Conservation (phyloP, 345 rosid species). For the Sonneratia alba region DNA sequence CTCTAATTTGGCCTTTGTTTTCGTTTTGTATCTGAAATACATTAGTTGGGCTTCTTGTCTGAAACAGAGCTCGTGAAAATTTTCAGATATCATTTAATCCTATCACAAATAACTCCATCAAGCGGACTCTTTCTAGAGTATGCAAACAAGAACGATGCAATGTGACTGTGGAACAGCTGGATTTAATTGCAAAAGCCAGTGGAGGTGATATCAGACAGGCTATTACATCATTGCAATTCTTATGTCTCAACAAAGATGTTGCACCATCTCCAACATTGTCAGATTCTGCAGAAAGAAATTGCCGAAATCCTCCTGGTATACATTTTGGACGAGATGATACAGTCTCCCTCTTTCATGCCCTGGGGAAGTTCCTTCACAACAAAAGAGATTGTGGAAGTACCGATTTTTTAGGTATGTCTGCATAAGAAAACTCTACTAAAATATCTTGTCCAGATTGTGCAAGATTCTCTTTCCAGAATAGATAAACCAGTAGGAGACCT, state of each 20-base stretch:
- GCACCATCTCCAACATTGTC: constrained; percentile 20
- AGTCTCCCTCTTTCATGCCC: constrained; percentile 79
- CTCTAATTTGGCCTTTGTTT: constrained; percentile 22
- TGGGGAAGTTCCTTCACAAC: constrained; percentile 94
- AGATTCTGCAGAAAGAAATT: constrained; percentile 15
- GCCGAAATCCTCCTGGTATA: constrained; percentile 23
- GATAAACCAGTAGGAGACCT: background rate
- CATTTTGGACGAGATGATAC: constrained; percentile 75
- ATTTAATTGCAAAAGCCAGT: constrained; percentile 65
- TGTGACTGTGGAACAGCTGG: constrained; percentile 53
- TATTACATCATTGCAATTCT: constrained; percentile 75
- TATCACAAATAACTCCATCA: constrained; percentile 66
- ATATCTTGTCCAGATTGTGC: background rate
- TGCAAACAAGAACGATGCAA: constrained; percentile 55
- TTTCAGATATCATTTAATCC: constrained; percentile 82
- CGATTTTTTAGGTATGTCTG: constrained; percentile 32
- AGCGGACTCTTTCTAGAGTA: constrained; percentile 64
- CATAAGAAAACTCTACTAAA: background rate
- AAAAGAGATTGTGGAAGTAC: constrained; percentile 60
- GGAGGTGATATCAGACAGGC: constrained; percentile 98
- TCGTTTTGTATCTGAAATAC: constrained; percentile 8
- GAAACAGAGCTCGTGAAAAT: constrained; percentile 16
- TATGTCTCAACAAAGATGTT: constrained; percentile 39
- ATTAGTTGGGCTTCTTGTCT: constrained; percentile 14
- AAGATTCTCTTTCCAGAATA: background rate